Percentiles rank a stretch among this genome's conserved stretches.
phyloP scores from a whole-genome alignment of 2,329 filamentous ascomycete species.

The Zymoseptoria tritici region DNA sequence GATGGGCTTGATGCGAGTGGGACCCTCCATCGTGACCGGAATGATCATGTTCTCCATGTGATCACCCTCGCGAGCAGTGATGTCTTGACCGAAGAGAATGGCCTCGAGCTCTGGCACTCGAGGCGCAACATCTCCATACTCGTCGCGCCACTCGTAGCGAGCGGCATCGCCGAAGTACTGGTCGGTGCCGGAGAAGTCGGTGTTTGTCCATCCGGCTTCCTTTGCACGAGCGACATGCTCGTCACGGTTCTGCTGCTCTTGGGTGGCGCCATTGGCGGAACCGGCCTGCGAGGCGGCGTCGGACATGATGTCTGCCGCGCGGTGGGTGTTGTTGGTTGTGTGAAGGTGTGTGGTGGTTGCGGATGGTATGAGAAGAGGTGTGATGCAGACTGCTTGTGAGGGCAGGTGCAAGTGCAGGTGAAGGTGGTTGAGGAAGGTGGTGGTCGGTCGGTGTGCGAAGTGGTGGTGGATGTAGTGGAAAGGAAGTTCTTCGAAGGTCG shows the following conservation, averaged over 20 bases:
- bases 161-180: slow-evolving; percentile 36
- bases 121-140: slow-evolving; percentile 79
- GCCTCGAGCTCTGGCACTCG: slow-evolving; percentile 56
- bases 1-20: slow-evolving; percentile 42
- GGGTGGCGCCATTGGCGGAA: neutral
- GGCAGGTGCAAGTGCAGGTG: neutral
- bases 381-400: slow-evolving; percentile 28
- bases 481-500: slow-evolving; percentile 7
- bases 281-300: neutral
- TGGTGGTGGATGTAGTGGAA: slow-evolving; percentile 10
- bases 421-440: slow-evolving; percentile 1
- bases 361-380: slow-evolving; percentile 31
- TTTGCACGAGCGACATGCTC: slow-evolving; percentile 6
- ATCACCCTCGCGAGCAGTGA: slow-evolving; percentile 34
- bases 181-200: too few relatives aligned
- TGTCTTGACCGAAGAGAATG: slow-evolving; percentile 53
- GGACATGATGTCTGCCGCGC: neutral
- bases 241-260: neutral
- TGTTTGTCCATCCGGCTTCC: slow-evolving; percentile 22
- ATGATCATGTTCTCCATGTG: slow-evolving; percentile 54
- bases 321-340: neutral
- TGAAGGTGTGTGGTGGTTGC: neutral
- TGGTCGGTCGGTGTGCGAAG: neutral
- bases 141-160: slow-evolving; percentile 77
- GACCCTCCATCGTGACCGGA: slow-evolving; percentile 45